Evolutionary conservation across 306 rosid genomes (phyloP).

Genomic region (Rosa chinensis): DNA sequence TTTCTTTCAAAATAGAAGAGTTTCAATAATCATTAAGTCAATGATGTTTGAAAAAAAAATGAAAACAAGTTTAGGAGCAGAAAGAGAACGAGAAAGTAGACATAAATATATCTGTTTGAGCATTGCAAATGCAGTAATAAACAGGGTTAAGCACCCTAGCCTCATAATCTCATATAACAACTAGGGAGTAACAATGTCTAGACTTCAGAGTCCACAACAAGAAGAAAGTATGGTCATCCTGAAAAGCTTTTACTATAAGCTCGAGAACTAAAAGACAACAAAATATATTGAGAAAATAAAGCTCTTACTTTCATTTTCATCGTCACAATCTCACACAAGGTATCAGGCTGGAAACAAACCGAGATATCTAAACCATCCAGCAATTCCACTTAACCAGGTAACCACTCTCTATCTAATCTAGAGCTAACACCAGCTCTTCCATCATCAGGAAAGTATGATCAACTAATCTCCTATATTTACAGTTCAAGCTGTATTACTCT

Average conservation of each 20-base stretch:
- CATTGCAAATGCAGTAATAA: background rate
- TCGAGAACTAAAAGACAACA: background rate
- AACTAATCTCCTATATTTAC: background rate
- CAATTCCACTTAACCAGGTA: background rate
- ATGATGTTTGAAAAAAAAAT: background rate
- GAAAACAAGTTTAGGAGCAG: background rate
- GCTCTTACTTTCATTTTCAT: background rate
- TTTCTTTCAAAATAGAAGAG: background rate
- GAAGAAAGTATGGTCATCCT: background rate
- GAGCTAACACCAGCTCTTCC: background rate
- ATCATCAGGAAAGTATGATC: background rate
- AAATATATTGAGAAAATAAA: background rate
- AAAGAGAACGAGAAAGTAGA: background rate
- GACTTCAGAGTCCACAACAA: background rate
- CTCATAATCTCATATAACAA: background rate
- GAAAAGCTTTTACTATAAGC: no score
- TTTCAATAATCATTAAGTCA: background rate
- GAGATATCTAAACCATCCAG: background rate
- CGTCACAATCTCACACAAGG: background rate
- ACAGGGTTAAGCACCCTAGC: background rate
- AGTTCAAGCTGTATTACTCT: background rate
- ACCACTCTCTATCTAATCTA: background rate
- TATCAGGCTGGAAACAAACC: background rate
- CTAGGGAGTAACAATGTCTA: background rate
- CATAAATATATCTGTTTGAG: background rate